Base-by-base conservation (phyloP, 129 eudicot genomes). In the Tagetes patula region DNA sequence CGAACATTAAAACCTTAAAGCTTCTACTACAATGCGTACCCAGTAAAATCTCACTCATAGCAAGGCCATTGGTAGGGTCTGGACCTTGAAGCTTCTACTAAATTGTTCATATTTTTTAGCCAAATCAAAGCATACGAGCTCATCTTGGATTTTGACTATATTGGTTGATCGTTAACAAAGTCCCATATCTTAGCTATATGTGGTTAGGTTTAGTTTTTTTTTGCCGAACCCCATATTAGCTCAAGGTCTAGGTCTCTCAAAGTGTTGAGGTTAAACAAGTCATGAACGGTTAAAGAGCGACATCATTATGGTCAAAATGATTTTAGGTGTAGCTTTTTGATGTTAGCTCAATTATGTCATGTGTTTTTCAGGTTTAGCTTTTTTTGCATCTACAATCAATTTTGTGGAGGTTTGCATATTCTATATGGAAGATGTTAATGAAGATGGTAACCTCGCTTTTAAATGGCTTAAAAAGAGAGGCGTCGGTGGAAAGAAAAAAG, bases 381-480 rank as follows among this genome's bases (percentile, higher is more conserved):
- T 65, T 42, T 37, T 67, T 50, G 65, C 72, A 52, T 65, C 72
- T 39, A 33, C 65, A 33, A 65, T 48, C 75, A 67, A 75, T 39
- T 65, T 40, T 56, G 55, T 43, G 68, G 76, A 50, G 37, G 30
- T 71, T 79, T 75, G 69, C 72, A 71, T 79, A 69, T 71, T 76
- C 14, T 42, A 38, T 64, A 75, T 78, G 71, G 78, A 42, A 59
- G 82, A 81, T 52, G 72, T 42, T 60, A 80, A 75, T 38, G 70
- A 78, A 70, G 80, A 77, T 33, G 78, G 41, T 62, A 82, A 77
- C 39, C 80, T 77, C 7, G 88, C 82, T 9, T 87, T 92, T 80
- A 82, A 69, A 62, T 92, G 98, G 98, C 92, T 87, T 69, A 78
- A 50, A 46, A 89, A 82, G 81, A 87, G 65, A 87, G 83, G 95